Evolutionary conservation across 768 basidiomycete species (phyloP).

Genomic region (Asterophora lycoperdoides): DNA sequence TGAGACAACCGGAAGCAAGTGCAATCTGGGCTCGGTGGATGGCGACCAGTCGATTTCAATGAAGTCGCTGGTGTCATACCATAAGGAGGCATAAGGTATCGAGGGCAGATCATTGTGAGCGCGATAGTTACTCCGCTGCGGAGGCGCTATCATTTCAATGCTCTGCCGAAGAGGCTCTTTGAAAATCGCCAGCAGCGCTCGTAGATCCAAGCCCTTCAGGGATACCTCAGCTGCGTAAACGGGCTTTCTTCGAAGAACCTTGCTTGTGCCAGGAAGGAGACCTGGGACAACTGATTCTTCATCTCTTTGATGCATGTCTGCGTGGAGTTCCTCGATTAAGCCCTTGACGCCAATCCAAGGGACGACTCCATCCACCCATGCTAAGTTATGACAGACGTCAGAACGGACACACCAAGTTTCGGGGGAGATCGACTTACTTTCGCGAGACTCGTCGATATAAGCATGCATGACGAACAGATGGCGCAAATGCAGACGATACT

Average conservation of each 20-base stretch:
- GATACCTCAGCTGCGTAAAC: conserved; percentile 88
- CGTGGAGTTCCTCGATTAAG: conserved; percentile 73
- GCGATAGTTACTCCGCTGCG: conserved; percentile 46
- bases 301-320: conserved; percentile 89
- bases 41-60: conserved; percentile 71
- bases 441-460: conserved; percentile 76
- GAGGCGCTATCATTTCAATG: conserved; percentile 45
- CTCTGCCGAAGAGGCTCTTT: conserved; percentile 62
- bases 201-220: conserved; percentile 70
- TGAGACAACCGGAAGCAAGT: conserved; percentile 66
- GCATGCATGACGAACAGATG: conserved; percentile 81
- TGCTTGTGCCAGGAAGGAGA: conserved; percentile 51
- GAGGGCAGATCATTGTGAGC: conserved; percentile 40
- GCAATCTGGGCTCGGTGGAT: conserved; percentile 50
- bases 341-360: conserved; percentile 85
- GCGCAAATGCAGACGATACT: conserved; percentile 79
- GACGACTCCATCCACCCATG: conserved; percentile 77
- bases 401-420: background rate
- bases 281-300: conserved; percentile 68
- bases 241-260: conserved; percentile 67
- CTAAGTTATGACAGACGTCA: conserved; percentile 29
- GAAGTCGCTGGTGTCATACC: conserved; percentile 82
- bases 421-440: conserved; percentile 36
- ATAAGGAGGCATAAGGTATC: conserved; percentile 45
- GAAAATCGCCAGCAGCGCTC: conserved; percentile 76